phyloP scores from a whole-genome alignment of 129 eudicot species.

The Gnaphalium uliginosum region DNA sequence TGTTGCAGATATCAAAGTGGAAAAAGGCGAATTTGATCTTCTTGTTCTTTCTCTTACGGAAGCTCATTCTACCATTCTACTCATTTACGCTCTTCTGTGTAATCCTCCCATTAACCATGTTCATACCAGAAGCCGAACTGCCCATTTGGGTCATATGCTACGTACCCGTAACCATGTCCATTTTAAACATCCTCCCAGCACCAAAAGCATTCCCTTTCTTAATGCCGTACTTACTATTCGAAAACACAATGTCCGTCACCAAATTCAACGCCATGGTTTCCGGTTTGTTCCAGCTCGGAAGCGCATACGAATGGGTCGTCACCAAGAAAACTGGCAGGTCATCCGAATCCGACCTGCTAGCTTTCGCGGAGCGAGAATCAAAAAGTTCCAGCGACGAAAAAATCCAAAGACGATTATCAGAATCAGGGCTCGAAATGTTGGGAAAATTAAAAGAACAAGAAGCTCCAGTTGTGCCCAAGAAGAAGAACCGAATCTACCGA shows the following conservation, averaged over 20 bases:
- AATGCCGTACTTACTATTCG: slow-evolving; percentile 87
- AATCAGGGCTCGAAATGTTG: slow-evolving; percentile 81
- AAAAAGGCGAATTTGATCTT: slow-evolving; percentile 86
- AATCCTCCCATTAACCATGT: slow-evolving; percentile 89
- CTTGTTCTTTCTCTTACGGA: slow-evolving; percentile 84
- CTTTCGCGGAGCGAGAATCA: slow-evolving; percentile 72
- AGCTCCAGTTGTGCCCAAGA: slow-evolving; percentile 42
- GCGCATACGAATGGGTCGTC: slow-evolving; percentile 94
- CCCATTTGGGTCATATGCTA: slow-evolving; percentile 93
- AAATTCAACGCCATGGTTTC: slow-evolving; percentile 91
- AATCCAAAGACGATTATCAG: slow-evolving; percentile 69
- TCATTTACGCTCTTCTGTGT: slow-evolving; percentile 89
- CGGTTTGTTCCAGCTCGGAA: slow-evolving; percentile 91
- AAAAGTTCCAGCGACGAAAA: slow-evolving; percentile 58
- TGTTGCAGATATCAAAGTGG: slow-evolving; percentile 73
- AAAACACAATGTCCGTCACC: slow-evolving; percentile 96
- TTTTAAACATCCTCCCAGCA: slow-evolving; percentile 79
- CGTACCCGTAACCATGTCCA: slow-evolving; percentile 76
- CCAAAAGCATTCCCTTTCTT: slow-evolving; percentile 92
- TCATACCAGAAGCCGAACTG: slow-evolving; percentile 82
- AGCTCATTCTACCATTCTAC: slow-evolving; percentile 85
- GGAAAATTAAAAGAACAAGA: slow-evolving; percentile 61
- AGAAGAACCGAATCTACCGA: slow-evolving; percentile 69
- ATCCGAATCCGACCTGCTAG: slow-evolving; percentile 79
- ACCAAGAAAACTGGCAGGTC: slow-evolving; percentile 88